Percentiles rank a stretch among this genome's conserved stretches.
phyloP scores from a whole-genome alignment of 805 yeast genomes.

The Scheffersomyces stipitis region DNA sequence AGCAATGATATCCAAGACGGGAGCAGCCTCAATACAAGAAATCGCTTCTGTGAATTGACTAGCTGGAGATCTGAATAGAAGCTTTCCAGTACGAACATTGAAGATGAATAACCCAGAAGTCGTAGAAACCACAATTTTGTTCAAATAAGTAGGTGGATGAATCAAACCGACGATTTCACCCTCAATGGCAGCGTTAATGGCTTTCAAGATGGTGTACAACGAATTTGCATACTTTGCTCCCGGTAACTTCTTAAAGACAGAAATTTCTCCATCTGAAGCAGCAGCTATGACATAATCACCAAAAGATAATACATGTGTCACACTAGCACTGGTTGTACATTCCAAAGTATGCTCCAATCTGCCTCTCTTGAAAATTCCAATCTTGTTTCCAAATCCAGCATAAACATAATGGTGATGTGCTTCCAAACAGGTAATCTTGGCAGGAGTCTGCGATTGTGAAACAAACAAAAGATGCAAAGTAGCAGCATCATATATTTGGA shows the following conservation, averaged over 20 bases:
- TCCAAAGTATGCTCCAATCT: conserved; percentile 48
- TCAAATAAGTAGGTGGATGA: conserved; percentile 91
- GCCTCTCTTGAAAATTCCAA: conserved; percentile 86
- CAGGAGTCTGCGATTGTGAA: conserved; percentile 72
- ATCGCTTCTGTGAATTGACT: conserved; percentile 51
- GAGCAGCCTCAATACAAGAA: conserved; percentile 76
- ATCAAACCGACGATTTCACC: conserved; percentile 68
- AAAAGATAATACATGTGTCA: conserved; percentile 59
- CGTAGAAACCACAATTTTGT: conserved; percentile 86
- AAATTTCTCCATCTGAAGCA: conserved; percentile 39
- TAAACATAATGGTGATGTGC: conserved; percentile 84
- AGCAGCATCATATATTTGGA: conserved; percentile 92
- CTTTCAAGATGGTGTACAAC: conserved; percentile 60
- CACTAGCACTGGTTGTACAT: conserved; percentile 30
- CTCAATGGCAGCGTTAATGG: conserved; percentile 53
- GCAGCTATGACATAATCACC: conserved; percentile 76
- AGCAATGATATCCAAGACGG: conserved; percentile 82
- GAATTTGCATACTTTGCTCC: conserved; percentile 55
- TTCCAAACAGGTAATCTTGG: conserved; percentile 66
- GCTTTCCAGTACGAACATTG: conserved; percentile 77
- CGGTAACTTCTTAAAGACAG: conserved; percentile 52
- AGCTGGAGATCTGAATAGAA: conserved; percentile 53
- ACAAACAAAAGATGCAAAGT: conserved; percentile 83
- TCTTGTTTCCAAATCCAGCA: conserved; percentile 67
- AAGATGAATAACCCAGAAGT: conserved; percentile 56